These are phyloP conservation scores for Calocybe gangraenosa DNA, from an alignment of 768 basidiomycete genomes.

Conservation along the genomic window DNA sequence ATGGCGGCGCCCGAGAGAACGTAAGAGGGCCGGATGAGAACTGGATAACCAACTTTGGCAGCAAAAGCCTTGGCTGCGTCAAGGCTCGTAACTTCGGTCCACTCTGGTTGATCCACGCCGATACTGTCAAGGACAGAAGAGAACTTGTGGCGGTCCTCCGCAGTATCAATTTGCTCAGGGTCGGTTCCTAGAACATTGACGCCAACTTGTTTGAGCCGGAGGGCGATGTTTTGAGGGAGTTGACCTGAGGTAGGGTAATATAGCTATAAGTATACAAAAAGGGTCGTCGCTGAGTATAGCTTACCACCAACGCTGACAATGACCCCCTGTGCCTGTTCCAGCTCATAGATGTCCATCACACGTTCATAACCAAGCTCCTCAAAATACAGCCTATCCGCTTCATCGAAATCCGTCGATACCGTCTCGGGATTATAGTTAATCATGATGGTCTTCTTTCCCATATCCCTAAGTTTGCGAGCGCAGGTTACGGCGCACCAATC, in stretches of 20 bases:
- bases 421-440: conserved; percentile 99
- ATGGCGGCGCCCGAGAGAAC: conserved; percentile 98
- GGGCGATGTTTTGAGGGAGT: conserved; percentile 97
- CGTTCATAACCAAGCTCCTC: conserved; percentile 97
- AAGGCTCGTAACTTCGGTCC: conserved; percentile 87
- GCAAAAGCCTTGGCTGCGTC: conserved; percentile 93
- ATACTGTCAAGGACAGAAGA: conserved; percentile 93
- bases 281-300: conserved; percentile 17
- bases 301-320: conserved; percentile 95
- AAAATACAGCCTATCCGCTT: conserved; percentile 98
- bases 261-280: conserved; percentile 1
- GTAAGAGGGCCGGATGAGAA: conserved; percentile 97
- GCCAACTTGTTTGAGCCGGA: conserved; percentile 85
- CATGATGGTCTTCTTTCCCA: conserved; percentile 97
- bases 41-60: conserved; percentile 84
- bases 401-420: conserved; percentile 98
- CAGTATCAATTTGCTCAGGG: conserved; percentile 91
- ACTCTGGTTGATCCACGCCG: conserved; percentile 95
- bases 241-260: conserved; percentile 55
- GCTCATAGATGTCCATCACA: conserved; percentile 99
- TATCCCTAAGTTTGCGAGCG: conserved; percentile 84
- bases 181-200: conserved; percentile 96
- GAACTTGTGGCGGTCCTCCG: conserved; percentile 99
- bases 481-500: conserved; percentile 99
- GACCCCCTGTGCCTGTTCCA: conserved; percentile 89